Evolutionary conservation across 1,284 basidiomycete species (phyloP), one percentile per base, ranked within the genome.

Genomic region (Melampsora larici-populina): DNA sequence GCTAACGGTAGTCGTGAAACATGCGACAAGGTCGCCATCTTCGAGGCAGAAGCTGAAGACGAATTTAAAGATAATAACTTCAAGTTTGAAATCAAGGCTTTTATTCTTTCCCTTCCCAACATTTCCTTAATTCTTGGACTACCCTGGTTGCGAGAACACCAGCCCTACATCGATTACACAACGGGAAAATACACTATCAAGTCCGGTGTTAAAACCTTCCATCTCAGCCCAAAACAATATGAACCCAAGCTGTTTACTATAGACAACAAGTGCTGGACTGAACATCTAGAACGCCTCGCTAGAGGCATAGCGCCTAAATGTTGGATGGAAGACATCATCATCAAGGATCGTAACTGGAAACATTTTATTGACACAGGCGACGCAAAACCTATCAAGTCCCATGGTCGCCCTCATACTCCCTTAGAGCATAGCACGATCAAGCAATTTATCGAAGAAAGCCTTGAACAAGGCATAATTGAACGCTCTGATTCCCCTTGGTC

Each of bases 381-480:
- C 4, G n/a, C 43, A 7, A 26, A 17, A 31, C 29, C 49, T 7
- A 21, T 36, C 31, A 49, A 70, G 55, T 15, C 60, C n/a, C 51
- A 62, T 40, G 48, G 69, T 2, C 2, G 33, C 3, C 36, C 36
- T 4, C 36, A 36, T 36, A 36, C 36, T 36, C 36, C 36, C 3
- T 9, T 9, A 36, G 31, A 70, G 63, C 17, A 73, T 24, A 17
- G 24, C 29, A 29, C 55, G 2, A 70, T 70, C 46, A 49, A 70
- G 2, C 15, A 55, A 55, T 70, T 70, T 55, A 48, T 51, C 13
- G 33, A 49, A 33, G 68, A 70, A 1, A 49, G 49, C 9, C 11
- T 70, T 3, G 21, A 51, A n/a, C 26, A 46, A 9, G 55, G 70
- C 17, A 62, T 71, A 33, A 71, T 71, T 24, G 29, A 36, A 5